Evolutionary conservation across 2,329 filamentous ascomycete species (phyloP).

Genomic region (Fusarium poae): DNA sequence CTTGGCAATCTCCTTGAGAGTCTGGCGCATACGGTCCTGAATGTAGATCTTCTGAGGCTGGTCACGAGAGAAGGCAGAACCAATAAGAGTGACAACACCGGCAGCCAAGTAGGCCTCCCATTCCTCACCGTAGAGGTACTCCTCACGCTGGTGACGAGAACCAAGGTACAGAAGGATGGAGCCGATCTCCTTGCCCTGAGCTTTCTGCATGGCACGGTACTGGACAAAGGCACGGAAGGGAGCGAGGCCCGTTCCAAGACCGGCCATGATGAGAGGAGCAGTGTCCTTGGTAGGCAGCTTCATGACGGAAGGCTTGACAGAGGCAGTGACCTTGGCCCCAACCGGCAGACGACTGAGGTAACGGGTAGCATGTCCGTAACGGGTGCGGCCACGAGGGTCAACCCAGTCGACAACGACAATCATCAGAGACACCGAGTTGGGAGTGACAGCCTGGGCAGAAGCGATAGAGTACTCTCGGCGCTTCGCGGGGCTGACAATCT

Average conservation of each 20-base stretch:
- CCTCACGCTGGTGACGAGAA: constrained; percentile 95
- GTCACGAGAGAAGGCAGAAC: constrained; percentile 94
- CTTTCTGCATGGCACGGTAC: constrained; percentile 97
- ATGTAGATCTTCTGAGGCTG: constrained; percentile 99
- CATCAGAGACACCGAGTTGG: constrained; percentile 90
- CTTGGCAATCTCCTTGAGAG: constrained; percentile 82
- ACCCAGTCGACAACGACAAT: constrained; percentile 98
- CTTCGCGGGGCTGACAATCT: constrained; percentile 92
- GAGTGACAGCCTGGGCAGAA: constrained; percentile 94
- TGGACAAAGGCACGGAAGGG: constrained; percentile 99
- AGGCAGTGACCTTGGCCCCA: constrained; percentile 86
- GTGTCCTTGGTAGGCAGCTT: constrained; percentile 91
- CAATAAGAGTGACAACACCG: constrained; percentile 93
- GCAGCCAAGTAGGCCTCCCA: constrained; percentile 98
- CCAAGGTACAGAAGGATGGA: constrained; percentile 96
- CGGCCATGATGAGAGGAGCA: constrained; percentile 97
- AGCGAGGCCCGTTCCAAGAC: constrained; percentile 95
- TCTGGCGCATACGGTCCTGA: constrained; percentile 96
- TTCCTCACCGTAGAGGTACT: constrained; percentile 98
- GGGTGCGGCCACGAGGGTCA: constrained; percentile 86
- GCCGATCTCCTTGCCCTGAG: constrained; percentile 95
- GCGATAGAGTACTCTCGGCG: constrained; percentile 99
- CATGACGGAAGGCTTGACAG: constrained; percentile 98
- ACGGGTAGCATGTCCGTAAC: constrained; percentile 91
- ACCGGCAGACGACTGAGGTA: constrained; percentile 84